Conservation (phyloP, 75 land plant genomes). For the Sequoia sempervirens region DNA sequence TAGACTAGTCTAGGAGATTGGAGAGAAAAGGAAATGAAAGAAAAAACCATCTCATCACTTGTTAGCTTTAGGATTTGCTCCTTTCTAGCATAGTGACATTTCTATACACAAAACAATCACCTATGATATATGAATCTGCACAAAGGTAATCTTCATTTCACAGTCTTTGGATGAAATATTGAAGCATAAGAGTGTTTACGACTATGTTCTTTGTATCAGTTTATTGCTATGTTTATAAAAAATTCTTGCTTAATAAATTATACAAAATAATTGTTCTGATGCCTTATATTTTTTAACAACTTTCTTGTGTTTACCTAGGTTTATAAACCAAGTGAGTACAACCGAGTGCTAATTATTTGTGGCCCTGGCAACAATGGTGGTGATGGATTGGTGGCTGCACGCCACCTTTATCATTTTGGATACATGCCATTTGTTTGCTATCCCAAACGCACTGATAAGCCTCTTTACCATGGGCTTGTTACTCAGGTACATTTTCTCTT, state of each 20-base stretch:
- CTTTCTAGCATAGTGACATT: background rate
- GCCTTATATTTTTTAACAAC: background rate
- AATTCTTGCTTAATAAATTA: background rate
- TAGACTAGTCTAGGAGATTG: background rate
- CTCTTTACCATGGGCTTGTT: constrained; percentile 78
- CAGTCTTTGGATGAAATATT: background rate
- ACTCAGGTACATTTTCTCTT: constrained; percentile 69
- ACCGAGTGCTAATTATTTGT: constrained; percentile 79
- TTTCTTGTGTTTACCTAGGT: constrained; percentile 39
- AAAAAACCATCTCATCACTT: background rate
- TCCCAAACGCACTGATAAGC: constrained; percentile 84
- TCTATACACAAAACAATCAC: background rate
- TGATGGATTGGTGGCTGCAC: constrained; percentile 94
- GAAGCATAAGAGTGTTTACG: background rate
- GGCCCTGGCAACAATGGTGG: constrained; percentile 99
- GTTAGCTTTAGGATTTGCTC: background rate
- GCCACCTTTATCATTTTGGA: constrained; percentile 92
- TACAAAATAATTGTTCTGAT: background rate
- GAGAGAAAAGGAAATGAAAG: background rate
- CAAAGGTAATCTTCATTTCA: background rate
- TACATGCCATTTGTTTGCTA: constrained; percentile 76
- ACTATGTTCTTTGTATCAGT: background rate
- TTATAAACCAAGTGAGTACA: constrained; percentile 50
- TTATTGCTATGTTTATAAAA: background rate
- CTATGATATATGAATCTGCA: background rate